Evolutionary conservation across 495 filamentous ascomycete genomes (phyloP), one percentile per base, ranked within the genome.

Genomic region (Trichoderma asperelloides): DNA sequence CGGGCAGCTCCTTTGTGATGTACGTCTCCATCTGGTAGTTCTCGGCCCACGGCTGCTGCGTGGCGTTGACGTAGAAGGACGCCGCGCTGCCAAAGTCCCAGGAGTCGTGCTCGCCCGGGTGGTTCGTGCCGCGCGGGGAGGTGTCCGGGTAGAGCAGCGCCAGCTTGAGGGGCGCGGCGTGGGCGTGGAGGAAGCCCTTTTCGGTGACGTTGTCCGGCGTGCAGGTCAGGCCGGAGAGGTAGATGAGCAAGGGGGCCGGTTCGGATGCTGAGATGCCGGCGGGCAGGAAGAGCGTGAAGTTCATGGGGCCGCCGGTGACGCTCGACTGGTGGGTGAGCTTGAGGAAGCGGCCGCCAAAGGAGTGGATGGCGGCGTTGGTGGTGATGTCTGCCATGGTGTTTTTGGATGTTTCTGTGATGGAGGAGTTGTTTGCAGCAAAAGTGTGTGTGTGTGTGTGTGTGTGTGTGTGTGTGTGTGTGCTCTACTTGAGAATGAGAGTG

Each of bases 1-100:
- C 70, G 0, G 93, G 94, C 12, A 98, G 85, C 73, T 98, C 95
- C 30, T 81, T 73, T 0, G 89, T 87, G 68, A 98, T 84, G 78
- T 98, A 98, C 69, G 81, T 88, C 79, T 97, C 91, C 95, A 98
- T 98, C 67, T 89, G 88, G 76, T 98, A 98, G 65, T 89, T 85
- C 21, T 78, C 77, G 41, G 76, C 77, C 82, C 87, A 98, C 0
- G 91, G 92, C 2, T 82, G 81, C 40, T 81, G 81, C 0, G 90
- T 95, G 11, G 95, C 96, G 76, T 98, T 88, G 71, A 98, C 80
- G 83, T 98, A 98, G 84, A 98, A 98, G 55, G 91, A 90, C 8
- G 95, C 95, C 25, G 89, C 93, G 60, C 84, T 83, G 69, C 95
- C 95, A 74, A 98, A 98, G 78, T 98, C 95, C 78, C 87, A 98